A percentile compares a stretch with the other conserved stretches of the same genome.
Conservation (phyloP, 202 grass and related monocot genomes). For the Elaeis oleifera region DNA sequence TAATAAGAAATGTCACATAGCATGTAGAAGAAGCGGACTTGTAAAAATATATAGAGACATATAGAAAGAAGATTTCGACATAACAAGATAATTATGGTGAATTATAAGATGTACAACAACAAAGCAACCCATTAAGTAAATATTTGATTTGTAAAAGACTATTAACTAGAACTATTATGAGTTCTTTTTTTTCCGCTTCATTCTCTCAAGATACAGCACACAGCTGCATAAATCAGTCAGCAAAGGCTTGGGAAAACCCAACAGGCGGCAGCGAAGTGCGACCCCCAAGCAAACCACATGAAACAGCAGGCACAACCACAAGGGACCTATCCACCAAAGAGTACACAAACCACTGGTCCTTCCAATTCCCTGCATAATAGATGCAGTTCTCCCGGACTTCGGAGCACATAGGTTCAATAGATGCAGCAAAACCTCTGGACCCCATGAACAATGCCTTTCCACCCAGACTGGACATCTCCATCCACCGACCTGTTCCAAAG, state of each 20-base stretch:
- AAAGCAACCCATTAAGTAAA: no score
- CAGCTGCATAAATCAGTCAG: slow-evolving; percentile 1
- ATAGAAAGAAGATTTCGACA: no score
- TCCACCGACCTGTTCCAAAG: slow-evolving; percentile 32
- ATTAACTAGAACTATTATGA: no score
- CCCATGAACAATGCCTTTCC: slow-evolving; percentile 47
- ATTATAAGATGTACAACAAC: no score
- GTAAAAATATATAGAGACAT: no score
- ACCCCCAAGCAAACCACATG: slow-evolving; percentile 14
- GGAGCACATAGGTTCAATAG: slow-evolving; percentile 23
- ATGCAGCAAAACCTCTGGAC: slow-evolving; percentile 44
- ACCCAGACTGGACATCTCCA: slow-evolving; percentile 24
- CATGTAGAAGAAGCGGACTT: no score
- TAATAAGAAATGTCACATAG: no score
- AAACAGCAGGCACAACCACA: slow-evolving; percentile 27
- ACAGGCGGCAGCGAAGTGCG: slow-evolving; percentile 16
- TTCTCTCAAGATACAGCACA: no score
- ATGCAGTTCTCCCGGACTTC: slow-evolving; percentile 43
- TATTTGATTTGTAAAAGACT: no score
- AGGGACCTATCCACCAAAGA: slow-evolving; percentile 37
- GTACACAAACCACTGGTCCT: slow-evolving; percentile 41
- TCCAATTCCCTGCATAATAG: slow-evolving; percentile 29
- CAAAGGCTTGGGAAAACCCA: slow-evolving; percentile 67
- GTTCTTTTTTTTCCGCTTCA: no score
- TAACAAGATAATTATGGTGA: no score